These are phyloP conservation scores for Rutstroemia sp. DNA, from an alignment of 2,329 filamentous ascomycete genomes.

Conservation along the genomic window DNA sequence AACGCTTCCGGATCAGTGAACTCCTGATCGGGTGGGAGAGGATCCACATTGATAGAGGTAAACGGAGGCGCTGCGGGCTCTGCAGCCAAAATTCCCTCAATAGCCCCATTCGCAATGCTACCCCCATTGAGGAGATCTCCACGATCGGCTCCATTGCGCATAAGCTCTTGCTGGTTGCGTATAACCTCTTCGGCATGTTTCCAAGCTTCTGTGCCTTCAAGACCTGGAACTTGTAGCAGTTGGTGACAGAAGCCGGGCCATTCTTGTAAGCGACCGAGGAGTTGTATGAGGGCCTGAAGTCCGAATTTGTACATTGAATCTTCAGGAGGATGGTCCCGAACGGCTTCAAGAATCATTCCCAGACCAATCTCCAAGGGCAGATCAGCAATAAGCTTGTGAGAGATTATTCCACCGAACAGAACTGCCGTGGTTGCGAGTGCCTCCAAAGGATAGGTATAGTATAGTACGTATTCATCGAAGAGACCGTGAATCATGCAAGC, in stretches of 20 bases:
- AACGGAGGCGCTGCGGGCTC: conserved; percentile 67
- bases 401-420: conserved; percentile 93
- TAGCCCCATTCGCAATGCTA: conserved; percentile 59
- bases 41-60: conserved; percentile 68
- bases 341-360: conserved; percentile 95
- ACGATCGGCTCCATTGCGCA: conserved; percentile 46
- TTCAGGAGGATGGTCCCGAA: conserved; percentile 74
- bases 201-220: conserved; percentile 80
- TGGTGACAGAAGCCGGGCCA: conserved; percentile 95
- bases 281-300: conserved; percentile 85
- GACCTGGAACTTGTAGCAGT: conserved; percentile 70
- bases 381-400: conserved; percentile 82
- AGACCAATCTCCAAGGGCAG: conserved; percentile 90
- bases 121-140: conserved; percentile 37
- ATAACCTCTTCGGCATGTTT: conserved; percentile 77
- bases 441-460: conserved; percentile 91
- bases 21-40: conserved; percentile 51
- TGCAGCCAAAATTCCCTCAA: conserved; percentile 51
- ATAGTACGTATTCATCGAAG: conserved; percentile 95
- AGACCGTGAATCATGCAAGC: conserved; percentile 97
- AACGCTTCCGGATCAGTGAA: conserved; percentile 82
- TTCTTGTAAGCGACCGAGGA: conserved; percentile 74
- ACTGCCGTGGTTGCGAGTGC: conserved; percentile 93
- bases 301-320: conserved; percentile 98
- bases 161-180: conserved; percentile 55